Evolutionary conservation across 2,329 filamentous ascomycete species (phyloP), one percentile per base, ranked within the genome.

Genomic region (Fusarium sororula): DNA sequence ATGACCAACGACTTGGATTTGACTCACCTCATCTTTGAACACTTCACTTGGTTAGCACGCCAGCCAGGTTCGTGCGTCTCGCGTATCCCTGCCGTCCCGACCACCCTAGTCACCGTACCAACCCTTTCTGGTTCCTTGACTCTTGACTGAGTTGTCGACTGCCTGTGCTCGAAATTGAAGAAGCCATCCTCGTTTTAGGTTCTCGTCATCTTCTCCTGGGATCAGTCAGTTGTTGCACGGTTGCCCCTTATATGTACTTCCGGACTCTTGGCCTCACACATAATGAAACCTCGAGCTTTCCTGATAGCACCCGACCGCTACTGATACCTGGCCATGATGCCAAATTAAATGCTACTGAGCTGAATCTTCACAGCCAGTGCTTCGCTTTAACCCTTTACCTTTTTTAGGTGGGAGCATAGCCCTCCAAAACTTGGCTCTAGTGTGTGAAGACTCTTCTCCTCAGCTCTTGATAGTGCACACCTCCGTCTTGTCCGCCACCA

Each of bases 1-100:
- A 67, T 61, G 39, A 51, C 39, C 63, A 75, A 64, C 64, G 65
- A 54, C 66, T 66, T 74, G 74, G 66, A 59, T 64, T 67, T 35
- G 44, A 58, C 61, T 73, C 68, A 72, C 66, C 64, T 75, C 66
- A 63, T 66, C 63, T 64, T 63, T 71, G 62, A 60, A 68, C 63
- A 74, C 71, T 66, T 72, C 63, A 68, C 70, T 63, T 62, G 57
- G 55, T 64, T 75, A 56, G 54, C 72, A 77, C 69, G 65, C 75
- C 75, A 76, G 64, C 63, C 65, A 63, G 69, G 75, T 77, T 77
- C 72, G 75, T 77, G 74, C 75, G 66, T 76, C 69, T 76, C 75
- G 74, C 75, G 75, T 76, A 77, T 76, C 75, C 75, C 75, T 77
- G 75, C 72, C 72, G 51, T 68, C 62, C 68, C 69, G 66, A 64